Percentiles rank a stretch among this genome's conserved stretches.
Conservation (phyloP, 1,284 basidiomycete species). For the Athelia sp. region DNA sequence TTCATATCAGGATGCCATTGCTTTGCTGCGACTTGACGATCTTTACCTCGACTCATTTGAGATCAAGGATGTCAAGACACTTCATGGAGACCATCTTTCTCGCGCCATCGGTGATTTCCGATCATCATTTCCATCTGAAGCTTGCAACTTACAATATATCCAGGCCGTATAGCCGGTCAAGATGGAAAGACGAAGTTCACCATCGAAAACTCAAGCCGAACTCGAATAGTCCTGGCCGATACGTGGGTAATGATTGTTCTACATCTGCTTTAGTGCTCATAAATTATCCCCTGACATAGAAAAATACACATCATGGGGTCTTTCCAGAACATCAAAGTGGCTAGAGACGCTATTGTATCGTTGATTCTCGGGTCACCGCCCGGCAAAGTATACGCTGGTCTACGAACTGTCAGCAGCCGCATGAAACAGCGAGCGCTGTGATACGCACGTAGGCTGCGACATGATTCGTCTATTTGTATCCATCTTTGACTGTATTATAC, state of each 20-base stretch:
- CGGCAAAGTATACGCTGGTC: constrained; percentile 91
- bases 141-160: not conserved
- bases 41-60: constrained; percentile 98
- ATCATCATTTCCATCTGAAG: not conserved
- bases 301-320: constrained; percentile 95
- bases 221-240: constrained; percentile 94
- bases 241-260: constrained; percentile 54
- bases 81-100: constrained; percentile 95
- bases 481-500: too few species aligned
- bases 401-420: constrained; percentile 87
- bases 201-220: constrained; percentile 95
- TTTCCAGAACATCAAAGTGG: constrained; percentile 97
- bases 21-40: constrained; percentile 92
- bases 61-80: constrained; percentile 98
- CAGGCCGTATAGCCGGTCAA: constrained; percentile 95
- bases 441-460: constrained; percentile 1
- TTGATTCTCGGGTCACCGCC: constrained; percentile 94
- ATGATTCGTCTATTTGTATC: constrained; percentile 6
- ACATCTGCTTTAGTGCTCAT: constrained; percentile 7
- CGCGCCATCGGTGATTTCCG: constrained; percentile 78
- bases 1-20: constrained; percentile 79
- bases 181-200: constrained; percentile 98
- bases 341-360: constrained; percentile 92
- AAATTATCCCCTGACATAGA: constrained; percentile 30
- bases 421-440: constrained; percentile 87